A percentile compares a stretch with the other conserved stretches of the same genome.
Evolutionary conservation across 169 alveolate species (phyloP).

Genomic region (Babesia bigemina): DNA sequence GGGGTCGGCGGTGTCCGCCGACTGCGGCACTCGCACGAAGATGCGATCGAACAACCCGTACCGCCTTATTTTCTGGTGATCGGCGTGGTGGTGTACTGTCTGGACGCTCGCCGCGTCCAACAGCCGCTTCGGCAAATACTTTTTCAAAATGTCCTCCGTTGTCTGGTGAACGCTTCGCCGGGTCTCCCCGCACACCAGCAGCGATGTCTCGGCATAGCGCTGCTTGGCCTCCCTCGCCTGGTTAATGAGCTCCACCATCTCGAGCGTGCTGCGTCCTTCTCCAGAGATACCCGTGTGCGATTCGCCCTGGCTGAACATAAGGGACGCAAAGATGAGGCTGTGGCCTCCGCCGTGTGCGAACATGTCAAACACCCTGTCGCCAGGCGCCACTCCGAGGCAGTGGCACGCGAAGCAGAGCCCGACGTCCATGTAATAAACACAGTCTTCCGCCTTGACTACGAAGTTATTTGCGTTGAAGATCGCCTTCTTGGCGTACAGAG

Average conservation of each 20-base stretch:
- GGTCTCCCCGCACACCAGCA: slow-evolving; percentile 74
- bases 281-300: slow-evolving; percentile 60
- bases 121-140: slow-evolving; percentile 67
- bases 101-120: slow-evolving; percentile 60
- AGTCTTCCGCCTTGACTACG: slow-evolving; percentile 7
- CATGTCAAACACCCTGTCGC: slow-evolving; percentile 80
- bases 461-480: slow-evolving; percentile 21
- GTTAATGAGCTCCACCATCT: slow-evolving; percentile 47
- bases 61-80: slow-evolving; percentile 53
- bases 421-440: slow-evolving; percentile 7
- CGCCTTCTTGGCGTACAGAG: slow-evolving; percentile 24
- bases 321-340: slow-evolving; percentile 74
- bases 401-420: slow-evolving; percentile 66
- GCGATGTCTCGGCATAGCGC: slow-evolving; percentile 9
- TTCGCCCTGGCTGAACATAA: slow-evolving; percentile 34
- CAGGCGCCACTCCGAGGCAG: slow-evolving; percentile 57
- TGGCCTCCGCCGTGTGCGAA: slow-evolving; percentile 90
- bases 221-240: slow-evolving; percentile 33
- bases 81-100: slow-evolving; percentile 64
- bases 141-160: slow-evolving; percentile 58
- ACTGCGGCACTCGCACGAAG: slow-evolving; percentile 75
- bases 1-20: slow-evolving; percentile 50
- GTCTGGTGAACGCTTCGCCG: slow-evolving; percentile 60
- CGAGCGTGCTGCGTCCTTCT: slow-evolving; percentile 32
- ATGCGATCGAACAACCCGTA: slow-evolving; percentile 73